These are phyloP conservation scores for Pneumocystis jirovecii DNA, from an alignment of 1,139 yeast species.

Conservation along the genomic window DNA sequence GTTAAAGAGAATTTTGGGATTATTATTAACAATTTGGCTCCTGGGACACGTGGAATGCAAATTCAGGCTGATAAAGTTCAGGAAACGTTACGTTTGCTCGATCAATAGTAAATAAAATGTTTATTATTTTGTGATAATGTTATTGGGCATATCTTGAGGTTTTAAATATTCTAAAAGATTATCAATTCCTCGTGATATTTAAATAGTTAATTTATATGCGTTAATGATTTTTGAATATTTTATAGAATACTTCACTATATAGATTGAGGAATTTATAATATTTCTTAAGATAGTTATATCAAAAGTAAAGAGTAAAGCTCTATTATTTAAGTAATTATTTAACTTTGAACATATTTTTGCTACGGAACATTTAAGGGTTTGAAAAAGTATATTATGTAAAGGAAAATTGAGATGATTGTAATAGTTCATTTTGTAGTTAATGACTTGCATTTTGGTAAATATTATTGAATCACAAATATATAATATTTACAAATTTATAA, in stretches of 20 bases:
- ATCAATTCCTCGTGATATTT: neutral
- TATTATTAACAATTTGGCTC: slow-evolving; percentile 29
- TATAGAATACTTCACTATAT: neutral
- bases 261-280: neutral
- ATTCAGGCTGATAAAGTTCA: neutral
- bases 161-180: neutral
- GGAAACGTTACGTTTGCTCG: neutral
- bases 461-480: neutral
- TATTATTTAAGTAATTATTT: too few relatives aligned
- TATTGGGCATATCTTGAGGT: neutral
- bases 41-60: neutral
- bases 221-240: too few relatives aligned
- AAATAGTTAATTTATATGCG: neutral
- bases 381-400: neutral
- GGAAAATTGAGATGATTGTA: too few relatives aligned
- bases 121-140: neutral
- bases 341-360: neutral
- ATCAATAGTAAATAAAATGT: neutral
- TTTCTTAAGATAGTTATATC: too few relatives aligned
- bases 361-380: neutral
- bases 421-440: neutral
- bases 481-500: neutral
- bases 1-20: slow-evolving; percentile 56
- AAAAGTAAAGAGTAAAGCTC: neutral
- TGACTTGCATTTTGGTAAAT: neutral